Conservation (phyloP, 768 basidiomycete genomes). For the Rhodosporidiobolus odoratus region DNA sequence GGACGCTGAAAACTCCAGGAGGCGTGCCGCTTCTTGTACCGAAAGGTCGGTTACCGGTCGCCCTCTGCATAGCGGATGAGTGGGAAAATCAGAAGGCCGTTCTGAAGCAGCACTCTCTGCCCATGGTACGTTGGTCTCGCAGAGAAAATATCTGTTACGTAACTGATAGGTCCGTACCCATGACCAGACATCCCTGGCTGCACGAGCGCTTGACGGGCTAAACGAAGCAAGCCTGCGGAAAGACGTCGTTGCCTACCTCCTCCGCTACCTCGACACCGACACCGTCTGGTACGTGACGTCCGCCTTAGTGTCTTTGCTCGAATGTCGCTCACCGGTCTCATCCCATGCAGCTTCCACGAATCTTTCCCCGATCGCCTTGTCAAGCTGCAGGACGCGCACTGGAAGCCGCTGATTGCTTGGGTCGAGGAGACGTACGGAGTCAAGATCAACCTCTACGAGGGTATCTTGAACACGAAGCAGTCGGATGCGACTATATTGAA, state of each 20-base stretch:
- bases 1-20: constrained; percentile 73
- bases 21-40: constrained; percentile 74
- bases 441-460: constrained; percentile 63
- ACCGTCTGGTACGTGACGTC: constrained; percentile 65
- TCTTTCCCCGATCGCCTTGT: constrained; percentile 64
- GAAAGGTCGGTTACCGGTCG: constrained; percentile 62
- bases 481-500: constrained; percentile 62
- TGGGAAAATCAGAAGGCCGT: constrained; percentile 89
- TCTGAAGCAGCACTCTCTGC: constrained; percentile 82
- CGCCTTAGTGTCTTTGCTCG: not conserved
- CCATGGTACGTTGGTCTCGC: constrained; percentile 59
- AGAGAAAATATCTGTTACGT: not conserved
- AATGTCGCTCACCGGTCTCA: not conserved
- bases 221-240: constrained; percentile 55
- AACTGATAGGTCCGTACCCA: too few species aligned
- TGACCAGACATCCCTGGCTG: constrained; percentile 86
- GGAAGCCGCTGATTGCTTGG: constrained; percentile 85
- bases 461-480: constrained; percentile 67
- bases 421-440: constrained; percentile 61
- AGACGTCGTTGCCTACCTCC: constrained; percentile 63
- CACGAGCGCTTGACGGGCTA: constrained; percentile 81
- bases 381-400: constrained; percentile 69
- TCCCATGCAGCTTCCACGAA: constrained; percentile 66
- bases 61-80: constrained; percentile 82
- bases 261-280: constrained; percentile 89